These are phyloP conservation scores for Cercospora sp. DNA, from an alignment of 2,329 filamentous ascomycete genomes.

Conservation along the genomic window DNA sequence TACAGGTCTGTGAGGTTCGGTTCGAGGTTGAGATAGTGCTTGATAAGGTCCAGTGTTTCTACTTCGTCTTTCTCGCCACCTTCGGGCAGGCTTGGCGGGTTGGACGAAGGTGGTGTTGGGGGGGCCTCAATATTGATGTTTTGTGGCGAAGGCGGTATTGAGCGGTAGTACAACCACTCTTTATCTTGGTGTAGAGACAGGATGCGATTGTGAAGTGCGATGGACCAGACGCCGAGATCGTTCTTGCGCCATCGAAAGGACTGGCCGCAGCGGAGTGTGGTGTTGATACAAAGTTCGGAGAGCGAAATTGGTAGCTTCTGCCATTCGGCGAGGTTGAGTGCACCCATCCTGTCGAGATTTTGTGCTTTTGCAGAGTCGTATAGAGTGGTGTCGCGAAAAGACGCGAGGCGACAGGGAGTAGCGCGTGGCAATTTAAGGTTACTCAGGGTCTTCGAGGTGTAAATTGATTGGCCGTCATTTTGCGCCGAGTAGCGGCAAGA, in stretches of 20 bases:
- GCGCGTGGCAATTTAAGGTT: conserved; percentile 8
- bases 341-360: conserved; percentile 40
- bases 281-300: conserved; percentile 89
- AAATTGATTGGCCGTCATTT: not conserved
- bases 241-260: conserved; percentile 91
- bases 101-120: conserved; percentile 44
- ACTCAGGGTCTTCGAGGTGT: not conserved
- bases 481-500: not conserved
- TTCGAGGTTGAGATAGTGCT: conserved; percentile 82
- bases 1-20: conserved; percentile 78
- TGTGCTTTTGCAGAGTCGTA: not conserved
- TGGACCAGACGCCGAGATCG: conserved; percentile 80
- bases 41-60: conserved; percentile 66
- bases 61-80: conserved; percentile 46
- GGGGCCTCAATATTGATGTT: conserved; percentile 37
- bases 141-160: conserved; percentile 55
- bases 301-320: conserved; percentile 79
- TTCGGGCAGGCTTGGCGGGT: conserved; percentile 38
- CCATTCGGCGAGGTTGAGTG: conserved; percentile 70
- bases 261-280: conserved; percentile 89
- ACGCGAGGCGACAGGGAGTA: conserved; percentile 10
- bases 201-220: conserved; percentile 81
- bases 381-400: conserved; percentile 13
- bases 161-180: conserved; percentile 75
- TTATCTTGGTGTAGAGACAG: conserved; percentile 82